Percentiles rank a stretch among this genome's conserved stretches.
Conservation (phyloP, 2,329 filamentous ascomycete species). For the Colletotrichum caudatum region DNA sequence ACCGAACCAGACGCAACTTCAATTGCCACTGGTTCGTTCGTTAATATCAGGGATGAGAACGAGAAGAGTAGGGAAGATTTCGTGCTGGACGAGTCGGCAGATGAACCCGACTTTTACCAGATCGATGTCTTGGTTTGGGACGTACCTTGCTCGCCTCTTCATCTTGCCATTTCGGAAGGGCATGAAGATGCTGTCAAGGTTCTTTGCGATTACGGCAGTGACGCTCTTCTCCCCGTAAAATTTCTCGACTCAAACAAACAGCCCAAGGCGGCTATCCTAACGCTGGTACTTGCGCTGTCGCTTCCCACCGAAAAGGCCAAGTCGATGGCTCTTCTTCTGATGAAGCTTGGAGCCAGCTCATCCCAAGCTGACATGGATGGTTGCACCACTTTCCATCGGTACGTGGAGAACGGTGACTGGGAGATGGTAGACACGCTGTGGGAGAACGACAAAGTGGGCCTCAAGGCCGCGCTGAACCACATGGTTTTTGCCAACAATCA, state of each 20-base stretch:
- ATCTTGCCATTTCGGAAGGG: slow-evolving; percentile 81
- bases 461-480: slow-evolving; percentile 76
- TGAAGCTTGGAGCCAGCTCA: slow-evolving; percentile 78
- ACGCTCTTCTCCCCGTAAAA: slow-evolving; percentile 81
- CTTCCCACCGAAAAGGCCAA: slow-evolving; percentile 73
- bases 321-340: slow-evolving; percentile 72
- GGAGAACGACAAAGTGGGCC: slow-evolving; percentile 69
- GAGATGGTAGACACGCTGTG: slow-evolving; percentile 63
- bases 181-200: slow-evolving; percentile 76
- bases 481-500: slow-evolving; percentile 57
- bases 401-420: slow-evolving; percentile 63
- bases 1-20: slow-evolving; percentile 65
- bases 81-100: slow-evolving; percentile 63
- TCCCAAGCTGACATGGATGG: slow-evolving; percentile 77
- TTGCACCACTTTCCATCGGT: slow-evolving; percentile 75
- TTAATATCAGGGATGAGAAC: slow-evolving; percentile 70
- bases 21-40: slow-evolving; percentile 77
- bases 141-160: slow-evolving; percentile 77
- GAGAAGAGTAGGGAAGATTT: slow-evolving; percentile 54
- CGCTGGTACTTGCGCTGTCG: slow-evolving; percentile 74
- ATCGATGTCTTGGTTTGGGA: slow-evolving; percentile 87
- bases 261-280: slow-evolving; percentile 73
- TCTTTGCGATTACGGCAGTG: slow-evolving; percentile 81
- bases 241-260: slow-evolving; percentile 62
- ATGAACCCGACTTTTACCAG: slow-evolving; percentile 84